Percentiles rank a stretch among this genome's conserved stretches.
Evolutionary conservation across 192 early-diverging fungal species (phyloP).

Genomic region (Coemansia sp.): DNA sequence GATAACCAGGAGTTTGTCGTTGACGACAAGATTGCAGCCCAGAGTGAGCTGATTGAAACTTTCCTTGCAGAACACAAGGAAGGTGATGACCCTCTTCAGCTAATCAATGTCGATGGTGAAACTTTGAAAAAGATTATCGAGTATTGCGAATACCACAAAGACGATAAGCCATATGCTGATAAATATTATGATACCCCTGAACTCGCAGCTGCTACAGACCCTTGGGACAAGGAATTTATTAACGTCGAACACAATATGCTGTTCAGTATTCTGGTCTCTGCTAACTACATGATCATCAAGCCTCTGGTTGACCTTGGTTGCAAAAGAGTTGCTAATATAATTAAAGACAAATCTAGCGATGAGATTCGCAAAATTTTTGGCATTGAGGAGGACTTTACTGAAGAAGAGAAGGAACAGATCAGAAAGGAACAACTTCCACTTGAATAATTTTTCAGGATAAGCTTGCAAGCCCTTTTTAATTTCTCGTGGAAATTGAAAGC

Average conservation of each 20-base stretch:
- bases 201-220: constrained; percentile 70
- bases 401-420: constrained; percentile 94
- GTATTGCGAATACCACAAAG: constrained; percentile 77
- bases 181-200: constrained; percentile 54
- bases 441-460: not conserved
- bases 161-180: constrained; percentile 62
- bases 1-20: constrained; percentile 66
- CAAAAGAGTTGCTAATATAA: constrained; percentile 97
- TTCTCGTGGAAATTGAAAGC: too few relatives aligned
- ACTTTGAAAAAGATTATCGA: constrained; percentile 81
- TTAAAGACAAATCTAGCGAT: constrained; percentile 90
- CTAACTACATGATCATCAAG: constrained; percentile 94
- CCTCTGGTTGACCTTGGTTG: constrained; percentile 94
- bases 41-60: constrained; percentile 76
- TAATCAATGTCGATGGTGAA: constrained; percentile 71
- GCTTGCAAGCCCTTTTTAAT: not conserved
- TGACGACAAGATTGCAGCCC: constrained; percentile 64
- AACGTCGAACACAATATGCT: constrained; percentile 75
- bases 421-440: constrained; percentile 63
- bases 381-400: constrained; percentile 93
- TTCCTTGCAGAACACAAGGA: constrained; percentile 78
- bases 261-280: constrained; percentile 77
- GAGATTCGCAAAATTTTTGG: constrained; percentile 96
- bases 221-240: constrained; percentile 80
- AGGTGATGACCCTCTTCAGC: constrained; percentile 65